phyloP scores from a whole-genome alignment of 75 land plant species.

The Cunninghamia lanceolata region DNA sequence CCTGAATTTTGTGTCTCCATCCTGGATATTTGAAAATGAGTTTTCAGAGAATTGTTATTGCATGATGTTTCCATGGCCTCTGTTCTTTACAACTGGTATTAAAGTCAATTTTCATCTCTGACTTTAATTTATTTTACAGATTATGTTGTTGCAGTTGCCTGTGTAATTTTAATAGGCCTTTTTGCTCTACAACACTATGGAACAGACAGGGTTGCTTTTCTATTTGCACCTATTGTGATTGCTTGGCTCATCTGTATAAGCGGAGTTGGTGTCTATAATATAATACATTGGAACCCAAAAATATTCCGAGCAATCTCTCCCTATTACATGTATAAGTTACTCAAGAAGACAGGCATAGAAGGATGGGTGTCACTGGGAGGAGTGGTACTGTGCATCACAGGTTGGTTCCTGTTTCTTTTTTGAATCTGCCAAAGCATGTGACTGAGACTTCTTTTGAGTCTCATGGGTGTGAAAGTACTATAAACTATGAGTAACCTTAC shows the following conservation, averaged over 20 bases:
- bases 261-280: slow-evolving; percentile 65
- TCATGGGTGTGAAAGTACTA: slow-evolving; percentile 14
- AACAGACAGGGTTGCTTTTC: slow-evolving; percentile 63
- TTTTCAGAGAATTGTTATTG: background rate
- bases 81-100: background rate
- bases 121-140: slow-evolving; percentile 27
- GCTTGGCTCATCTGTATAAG: slow-evolving; percentile 67
- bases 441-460: background rate
- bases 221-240: slow-evolving; percentile 71
- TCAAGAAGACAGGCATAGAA: slow-evolving; percentile 50
- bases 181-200: slow-evolving; percentile 76
- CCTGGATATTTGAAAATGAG: background rate
- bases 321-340: slow-evolving; percentile 59
- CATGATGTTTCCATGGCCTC: background rate
- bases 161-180: slow-evolving; percentile 54
- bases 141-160: slow-evolving; percentile 43
- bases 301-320: slow-evolving; percentile 64
- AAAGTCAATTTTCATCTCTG: background rate
- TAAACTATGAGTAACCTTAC: background rate
- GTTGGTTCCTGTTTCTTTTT: slow-evolving; percentile 21
- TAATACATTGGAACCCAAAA: slow-evolving; percentile 52
- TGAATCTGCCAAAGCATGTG: slow-evolving; percentile 1
- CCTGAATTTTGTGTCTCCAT: background rate
- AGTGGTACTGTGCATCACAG: slow-evolving; percentile 62
- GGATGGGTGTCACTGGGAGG: slow-evolving; percentile 84